Percentiles rank a stretch among this genome's conserved stretches.
These are phyloP conservation scores for Saccharomycopsis synnaedendra DNA, from an alignment of 805 yeast genomes.

Conservation along the genomic window DNA sequence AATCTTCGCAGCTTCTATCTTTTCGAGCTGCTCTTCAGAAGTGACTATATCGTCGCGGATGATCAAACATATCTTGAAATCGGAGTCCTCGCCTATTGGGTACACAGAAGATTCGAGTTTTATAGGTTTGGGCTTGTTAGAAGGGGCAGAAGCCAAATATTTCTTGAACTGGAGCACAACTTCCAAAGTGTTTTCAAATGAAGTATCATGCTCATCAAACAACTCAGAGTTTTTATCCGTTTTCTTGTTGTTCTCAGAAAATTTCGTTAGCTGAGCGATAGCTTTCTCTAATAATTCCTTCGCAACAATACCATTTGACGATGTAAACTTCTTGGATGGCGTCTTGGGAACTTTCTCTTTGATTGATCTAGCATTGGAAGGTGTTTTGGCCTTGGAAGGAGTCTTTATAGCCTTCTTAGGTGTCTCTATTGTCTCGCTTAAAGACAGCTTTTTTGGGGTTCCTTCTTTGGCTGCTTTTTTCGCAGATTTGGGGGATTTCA, in stretches of 20 bases:
- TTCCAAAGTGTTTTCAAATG: slow-evolving; percentile 19
- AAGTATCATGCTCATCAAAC: slow-evolving; percentile 47
- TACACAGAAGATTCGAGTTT: slow-evolving; percentile 22
- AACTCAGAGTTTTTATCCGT: slow-evolving; percentile 31
- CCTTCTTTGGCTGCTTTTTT: slow-evolving; percentile 1
- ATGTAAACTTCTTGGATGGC: slow-evolving; percentile 5
- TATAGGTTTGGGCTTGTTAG: slow-evolving; percentile 29
- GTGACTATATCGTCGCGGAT: slow-evolving; percentile 51
- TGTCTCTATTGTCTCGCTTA: slow-evolving; percentile 10
- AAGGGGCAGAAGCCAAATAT: slow-evolving; percentile 11
- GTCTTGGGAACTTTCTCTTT: slow-evolving; percentile 2
- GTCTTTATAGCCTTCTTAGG: background rate
- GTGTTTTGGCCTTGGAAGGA: slow-evolving; percentile 13
- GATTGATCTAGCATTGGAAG: slow-evolving; percentile 12
- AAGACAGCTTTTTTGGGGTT: slow-evolving; percentile 18
- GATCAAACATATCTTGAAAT: slow-evolving; percentile 49
- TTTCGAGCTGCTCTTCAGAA: slow-evolving; percentile 29
- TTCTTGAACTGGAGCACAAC: slow-evolving; percentile 15
- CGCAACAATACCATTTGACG: slow-evolving; percentile 3
- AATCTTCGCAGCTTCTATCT: slow-evolving; percentile 35
- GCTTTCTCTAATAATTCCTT: slow-evolving; percentile 29
- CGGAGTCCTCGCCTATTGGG: slow-evolving; percentile 27
- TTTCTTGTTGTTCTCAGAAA: slow-evolving; percentile 28
- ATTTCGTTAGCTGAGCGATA: slow-evolving; percentile 54
- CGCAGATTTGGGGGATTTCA: slow-evolving; percentile 8